Conservation (phyloP, 2,329 filamentous ascomycete genomes). For the Periconia macrospinosa region DNA sequence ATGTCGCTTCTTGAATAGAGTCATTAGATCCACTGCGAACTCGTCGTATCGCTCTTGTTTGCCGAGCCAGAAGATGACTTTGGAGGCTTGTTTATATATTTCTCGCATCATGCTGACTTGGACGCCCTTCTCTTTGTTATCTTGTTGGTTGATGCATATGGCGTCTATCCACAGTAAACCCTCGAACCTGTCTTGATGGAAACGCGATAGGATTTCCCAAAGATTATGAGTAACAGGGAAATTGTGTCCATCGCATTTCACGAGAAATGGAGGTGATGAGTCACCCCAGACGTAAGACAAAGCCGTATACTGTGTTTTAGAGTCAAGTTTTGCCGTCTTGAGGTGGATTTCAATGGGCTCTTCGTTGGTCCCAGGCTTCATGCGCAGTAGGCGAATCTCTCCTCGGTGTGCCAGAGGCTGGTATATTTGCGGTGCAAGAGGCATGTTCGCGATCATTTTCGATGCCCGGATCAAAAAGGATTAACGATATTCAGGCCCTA, state of each 20-base stretch:
- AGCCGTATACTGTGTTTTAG: conserved; percentile 2
- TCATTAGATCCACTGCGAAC: conserved; percentile 6
- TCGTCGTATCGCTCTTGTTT: conserved; percentile 6
- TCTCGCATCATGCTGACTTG: conserved; percentile 14
- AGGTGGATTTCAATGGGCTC: conserved; percentile 1
- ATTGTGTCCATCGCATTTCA: background rate
- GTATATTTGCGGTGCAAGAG: background rate
- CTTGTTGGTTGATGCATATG: background rate
- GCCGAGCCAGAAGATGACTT: conserved; percentile 13
- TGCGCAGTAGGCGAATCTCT: conserved; percentile 3
- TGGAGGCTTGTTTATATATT: conserved; percentile 10
- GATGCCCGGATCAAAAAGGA: no score
- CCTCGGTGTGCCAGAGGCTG: background rate
- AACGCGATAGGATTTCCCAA: background rate
- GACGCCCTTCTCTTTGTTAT: conserved; percentile 6
- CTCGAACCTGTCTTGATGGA: background rate
- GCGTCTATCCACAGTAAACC: conserved; percentile 8
- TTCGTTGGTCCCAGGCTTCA: background rate
- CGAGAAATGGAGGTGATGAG: background rate
- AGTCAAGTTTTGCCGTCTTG: background rate
- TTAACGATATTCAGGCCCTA: no score
- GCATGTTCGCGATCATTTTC: no score
- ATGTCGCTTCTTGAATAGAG: background rate
- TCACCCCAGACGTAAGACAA: conserved; percentile 17
- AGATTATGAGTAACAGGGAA: conserved; percentile 1